A percentile compares a stretch with the other conserved stretches of the same genome.
phyloP scores from a whole-genome alignment of 2,329 filamentous ascomycete species.

The Torrubiellomyces zombiae region DNA sequence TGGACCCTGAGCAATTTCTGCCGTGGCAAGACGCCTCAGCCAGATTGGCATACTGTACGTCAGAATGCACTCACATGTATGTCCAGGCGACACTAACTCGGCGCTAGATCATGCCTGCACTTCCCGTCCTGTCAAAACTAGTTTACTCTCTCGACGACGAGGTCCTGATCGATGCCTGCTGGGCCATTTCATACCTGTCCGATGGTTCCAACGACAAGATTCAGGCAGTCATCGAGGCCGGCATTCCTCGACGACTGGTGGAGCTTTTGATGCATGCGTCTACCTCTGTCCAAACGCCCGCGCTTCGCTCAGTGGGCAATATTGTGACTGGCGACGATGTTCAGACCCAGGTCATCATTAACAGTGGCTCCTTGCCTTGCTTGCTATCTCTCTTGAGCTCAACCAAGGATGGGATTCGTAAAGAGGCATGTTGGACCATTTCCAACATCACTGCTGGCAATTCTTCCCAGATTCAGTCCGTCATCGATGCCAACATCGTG shows the following conservation, averaged over 20 bases:
- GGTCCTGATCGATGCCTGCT: conserved; percentile 96
- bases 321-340: conserved; percentile 98
- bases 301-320: conserved; percentile 92
- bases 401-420: conserved; percentile 95
- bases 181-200: conserved; percentile 97
- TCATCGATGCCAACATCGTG: conserved; percentile 94
- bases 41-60: conserved; percentile 87
- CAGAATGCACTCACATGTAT: neutral
- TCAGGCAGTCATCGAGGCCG: conserved; percentile 94
- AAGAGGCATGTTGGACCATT: conserved; percentile 99
- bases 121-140: conserved; percentile 89
- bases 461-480: conserved; percentile 90
- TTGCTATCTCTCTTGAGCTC: conserved; percentile 89
- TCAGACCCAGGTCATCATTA: conserved; percentile 98
- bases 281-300: conserved; percentile 94
- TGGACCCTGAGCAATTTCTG: conserved; percentile 99
- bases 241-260: conserved; percentile 88
- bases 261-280: conserved; percentile 97
- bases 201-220: conserved; percentile 99
- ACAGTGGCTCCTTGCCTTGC: conserved; percentile 83
- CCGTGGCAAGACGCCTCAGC: conserved; percentile 96
- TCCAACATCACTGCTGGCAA: conserved; percentile 98
- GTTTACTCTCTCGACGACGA: conserved; percentile 98
- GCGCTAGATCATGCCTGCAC: conserved; percentile 71
- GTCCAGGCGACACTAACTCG: too few species aligned